Evolutionary conservation across 2,329 filamentous ascomycete species (phyloP).

Genomic region (Atkinsonella texensis): DNA sequence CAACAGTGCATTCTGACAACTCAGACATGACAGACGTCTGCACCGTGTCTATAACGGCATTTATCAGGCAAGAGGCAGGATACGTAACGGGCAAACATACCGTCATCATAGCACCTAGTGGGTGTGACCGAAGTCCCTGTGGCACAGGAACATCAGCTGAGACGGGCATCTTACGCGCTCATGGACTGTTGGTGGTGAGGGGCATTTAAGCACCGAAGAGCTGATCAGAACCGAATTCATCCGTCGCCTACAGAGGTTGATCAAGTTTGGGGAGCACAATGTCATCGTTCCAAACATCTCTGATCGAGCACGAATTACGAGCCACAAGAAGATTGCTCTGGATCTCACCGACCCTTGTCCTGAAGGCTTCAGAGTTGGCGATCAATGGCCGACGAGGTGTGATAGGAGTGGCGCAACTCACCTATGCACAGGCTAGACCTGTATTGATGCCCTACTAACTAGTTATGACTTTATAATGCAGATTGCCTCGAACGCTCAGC

Average conservation of each 20-base stretch:
- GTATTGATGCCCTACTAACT: background rate
- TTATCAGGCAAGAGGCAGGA: constrained; percentile 12
- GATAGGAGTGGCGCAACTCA: background rate
- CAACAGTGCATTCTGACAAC: constrained; percentile 31
- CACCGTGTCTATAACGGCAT: constrained; percentile 26
- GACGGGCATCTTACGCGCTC: constrained; percentile 30
- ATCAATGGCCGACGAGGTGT: constrained; percentile 1
- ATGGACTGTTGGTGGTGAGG: constrained; percentile 25
- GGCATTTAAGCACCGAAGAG: constrained; percentile 25
- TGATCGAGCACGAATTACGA: constrained; percentile 33
- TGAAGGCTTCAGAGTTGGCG: constrained; percentile 15
- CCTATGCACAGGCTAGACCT: background rate
- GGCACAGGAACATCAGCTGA: constrained; percentile 32
- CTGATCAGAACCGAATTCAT: constrained; percentile 30
- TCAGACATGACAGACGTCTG: constrained; percentile 25
- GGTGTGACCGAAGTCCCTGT: constrained; percentile 34
- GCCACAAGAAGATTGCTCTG: constrained; percentile 29
- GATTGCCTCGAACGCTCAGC: too few species aligned
- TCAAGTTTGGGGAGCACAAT: constrained; percentile 25
- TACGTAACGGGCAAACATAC: constrained; percentile 25
- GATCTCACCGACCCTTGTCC: constrained; percentile 33
- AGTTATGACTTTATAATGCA: background rate
- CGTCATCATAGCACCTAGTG: constrained; percentile 30
- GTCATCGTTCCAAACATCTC: constrained; percentile 29
- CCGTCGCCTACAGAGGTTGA: constrained; percentile 23